Evolutionary conservation across 106 monocot species (phyloP).

Genomic region (Platanthera zijinensis): DNA sequence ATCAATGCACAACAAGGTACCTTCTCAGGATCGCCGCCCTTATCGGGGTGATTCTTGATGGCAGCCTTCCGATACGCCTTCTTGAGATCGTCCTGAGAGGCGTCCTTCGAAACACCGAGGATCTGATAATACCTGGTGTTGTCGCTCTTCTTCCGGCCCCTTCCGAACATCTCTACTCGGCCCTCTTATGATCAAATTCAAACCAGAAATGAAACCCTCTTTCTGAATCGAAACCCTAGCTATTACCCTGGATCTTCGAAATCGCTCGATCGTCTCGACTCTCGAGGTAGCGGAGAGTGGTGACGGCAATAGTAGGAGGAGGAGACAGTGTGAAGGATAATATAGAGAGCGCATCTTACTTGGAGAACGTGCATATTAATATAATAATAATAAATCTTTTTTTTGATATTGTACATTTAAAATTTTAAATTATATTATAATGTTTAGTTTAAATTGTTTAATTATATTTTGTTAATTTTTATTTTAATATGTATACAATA

Average conservation of each 20-base stretch:
- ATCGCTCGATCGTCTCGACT: background rate
- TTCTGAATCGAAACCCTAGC: background rate
- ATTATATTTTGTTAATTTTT: too few relatives aligned
- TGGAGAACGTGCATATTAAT: too few relatives aligned
- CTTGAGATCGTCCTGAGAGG: constrained; percentile 90
- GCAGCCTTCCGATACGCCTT: constrained; percentile 95
- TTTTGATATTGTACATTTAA: too few relatives aligned
- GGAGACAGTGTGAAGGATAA: too few relatives aligned
- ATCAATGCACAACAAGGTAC: constrained; percentile 11
- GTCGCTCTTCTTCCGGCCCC: constrained; percentile 74
- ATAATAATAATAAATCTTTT: too few relatives aligned
- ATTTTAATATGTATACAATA: too few relatives aligned
- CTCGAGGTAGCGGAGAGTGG: background rate
- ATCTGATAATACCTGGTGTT: constrained; percentile 83
- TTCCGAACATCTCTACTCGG: constrained; percentile 52
- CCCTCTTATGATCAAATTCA: background rate
- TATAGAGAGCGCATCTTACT: too few relatives aligned
- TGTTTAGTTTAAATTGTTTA: too few relatives aligned
- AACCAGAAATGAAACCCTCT: background rate
- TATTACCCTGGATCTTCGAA: background rate
- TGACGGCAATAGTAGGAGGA: too few relatives aligned
- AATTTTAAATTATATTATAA: too few relatives aligned
- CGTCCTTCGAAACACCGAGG: constrained; percentile 77
- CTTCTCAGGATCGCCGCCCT: constrained; percentile 97
- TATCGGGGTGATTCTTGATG: constrained; percentile 97